A percentile compares a stretch with the other conserved stretches of the same genome.
These are phyloP conservation scores for Backusella australiensis DNA, from an alignment of 192 early-diverging fungal species.

Conservation along the genomic window DNA sequence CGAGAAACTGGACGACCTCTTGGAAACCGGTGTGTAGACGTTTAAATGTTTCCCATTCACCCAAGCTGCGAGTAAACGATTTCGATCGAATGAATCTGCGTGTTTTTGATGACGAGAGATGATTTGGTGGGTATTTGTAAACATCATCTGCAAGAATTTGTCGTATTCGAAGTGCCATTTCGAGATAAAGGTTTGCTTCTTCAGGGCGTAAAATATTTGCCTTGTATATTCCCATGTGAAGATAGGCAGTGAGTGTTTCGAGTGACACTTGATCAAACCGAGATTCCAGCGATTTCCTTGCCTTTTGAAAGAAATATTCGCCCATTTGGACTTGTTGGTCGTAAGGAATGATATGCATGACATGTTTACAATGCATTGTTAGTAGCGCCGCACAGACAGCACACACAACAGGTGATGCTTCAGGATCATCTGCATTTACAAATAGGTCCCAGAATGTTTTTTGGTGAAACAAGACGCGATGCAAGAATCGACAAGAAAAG, in stretches of 20 bases:
- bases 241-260: slow-evolving; percentile 5
- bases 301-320: slow-evolving; percentile 18
- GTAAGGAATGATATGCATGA: slow-evolving; percentile 2
- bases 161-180: slow-evolving; percentile 18
- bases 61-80: not conserved
- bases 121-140: not conserved
- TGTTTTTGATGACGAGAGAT: not conserved
- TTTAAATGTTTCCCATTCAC: slow-evolving; percentile 13
- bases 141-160: not conserved
- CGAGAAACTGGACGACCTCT: not conserved
- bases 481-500: slow-evolving; percentile 11
- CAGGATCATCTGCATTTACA: slow-evolving; percentile 1
- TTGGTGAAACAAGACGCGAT: slow-evolving; percentile 8
- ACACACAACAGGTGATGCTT: slow-evolving; percentile 18
- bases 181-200: slow-evolving; percentile 13
- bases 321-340: not conserved
- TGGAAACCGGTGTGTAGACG: slow-evolving; percentile 8
- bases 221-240: slow-evolving; percentile 16
- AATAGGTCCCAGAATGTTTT: slow-evolving; percentile 16
- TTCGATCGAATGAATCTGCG: not conserved
- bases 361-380: slow-evolving; percentile 23
- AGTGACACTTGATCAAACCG: slow-evolving; percentile 17
- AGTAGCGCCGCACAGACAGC: slow-evolving; percentile 17
- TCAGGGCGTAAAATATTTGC: not conserved
- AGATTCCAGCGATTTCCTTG: not conserved